These are phyloP conservation scores for Stagonosporopsis rhizophila DNA, from an alignment of 2,329 filamentous ascomycete species.

Conservation along the genomic window DNA sequence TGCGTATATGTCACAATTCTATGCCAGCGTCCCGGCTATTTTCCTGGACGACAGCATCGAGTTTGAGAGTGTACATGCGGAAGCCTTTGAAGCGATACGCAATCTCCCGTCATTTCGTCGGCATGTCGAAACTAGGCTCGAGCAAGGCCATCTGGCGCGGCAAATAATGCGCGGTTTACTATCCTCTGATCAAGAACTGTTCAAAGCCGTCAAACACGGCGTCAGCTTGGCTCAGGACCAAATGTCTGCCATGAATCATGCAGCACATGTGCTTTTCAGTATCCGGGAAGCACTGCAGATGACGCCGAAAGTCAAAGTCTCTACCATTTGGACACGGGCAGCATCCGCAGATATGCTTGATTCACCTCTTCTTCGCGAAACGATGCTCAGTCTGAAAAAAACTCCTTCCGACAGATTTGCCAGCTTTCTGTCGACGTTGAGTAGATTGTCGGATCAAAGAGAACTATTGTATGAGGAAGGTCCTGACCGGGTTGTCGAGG, in stretches of 20 bases:
- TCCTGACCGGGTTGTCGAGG: conserved; percentile 25
- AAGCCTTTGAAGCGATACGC: conserved; percentile 72
- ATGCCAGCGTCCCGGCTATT: conserved; percentile 76
- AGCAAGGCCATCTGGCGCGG: conserved; percentile 22
- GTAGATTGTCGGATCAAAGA: neutral
- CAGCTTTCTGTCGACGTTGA: conserved; percentile 52
- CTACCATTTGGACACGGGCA: conserved; percentile 66
- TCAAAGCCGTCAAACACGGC: conserved; percentile 35
- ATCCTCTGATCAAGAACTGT: conserved; percentile 65
- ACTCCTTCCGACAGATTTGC: conserved; percentile 62
- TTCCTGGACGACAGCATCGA: conserved; percentile 57
- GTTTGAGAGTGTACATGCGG: conserved; percentile 57
- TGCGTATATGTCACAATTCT: conserved; percentile 86
- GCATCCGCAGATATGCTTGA: conserved; percentile 63
- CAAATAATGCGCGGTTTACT: conserved; percentile 63
- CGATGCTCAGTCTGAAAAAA: conserved; percentile 66
- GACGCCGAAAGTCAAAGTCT: conserved; percentile 46
- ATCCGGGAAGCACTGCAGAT: conserved; percentile 51
- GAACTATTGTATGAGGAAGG: conserved; percentile 1
- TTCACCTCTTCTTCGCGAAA: conserved; percentile 60
- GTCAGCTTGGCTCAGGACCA: conserved; percentile 46
- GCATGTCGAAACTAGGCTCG: conserved; percentile 51
- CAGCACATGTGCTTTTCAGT: conserved; percentile 43
- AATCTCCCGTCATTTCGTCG: conserved; percentile 70
- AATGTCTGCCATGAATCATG: conserved; percentile 52